Conservation (phyloP, 2,329 filamentous ascomycete genomes). For the Aspergillus ochraceus region DNA sequence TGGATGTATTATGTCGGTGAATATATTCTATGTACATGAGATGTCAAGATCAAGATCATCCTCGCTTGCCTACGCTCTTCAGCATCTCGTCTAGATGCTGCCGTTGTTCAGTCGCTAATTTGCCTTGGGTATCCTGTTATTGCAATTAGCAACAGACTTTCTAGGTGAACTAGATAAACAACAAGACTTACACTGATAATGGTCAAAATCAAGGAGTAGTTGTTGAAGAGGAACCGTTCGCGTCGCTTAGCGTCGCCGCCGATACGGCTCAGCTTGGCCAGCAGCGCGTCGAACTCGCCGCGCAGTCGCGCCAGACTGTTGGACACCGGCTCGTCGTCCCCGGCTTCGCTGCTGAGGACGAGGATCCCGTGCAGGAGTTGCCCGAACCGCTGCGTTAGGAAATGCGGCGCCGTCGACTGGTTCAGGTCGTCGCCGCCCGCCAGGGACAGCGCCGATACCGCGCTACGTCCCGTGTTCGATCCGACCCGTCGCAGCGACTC, state of each 20-base stretch:
- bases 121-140: conserved; percentile 47
- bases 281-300: conserved; percentile 78
- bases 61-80: conserved; percentile 36
- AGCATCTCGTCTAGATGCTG: conserved; percentile 47
- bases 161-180: not conserved
- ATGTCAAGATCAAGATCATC: conserved; percentile 1
- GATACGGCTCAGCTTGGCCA: conserved; percentile 77
- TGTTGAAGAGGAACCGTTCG: conserved; percentile 89
- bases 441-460: conserved; percentile 55
- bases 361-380: conserved; percentile 87
- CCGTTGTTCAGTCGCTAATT: conserved; percentile 67
- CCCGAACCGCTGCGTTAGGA: conserved; percentile 91
- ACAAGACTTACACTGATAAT: conserved; percentile 68
- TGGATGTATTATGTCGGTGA: too few relatives aligned
- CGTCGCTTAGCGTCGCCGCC: conserved; percentile 74
- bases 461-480: conserved; percentile 47
- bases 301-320: conserved; percentile 76
- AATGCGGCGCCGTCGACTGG: conserved; percentile 69
- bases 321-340: conserved; percentile 89
- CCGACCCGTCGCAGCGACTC: conserved; percentile 72
- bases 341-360: conserved; percentile 79
- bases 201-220: conserved; percentile 90
- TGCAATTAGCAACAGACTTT: conserved; percentile 10
- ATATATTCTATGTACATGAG: not conserved
- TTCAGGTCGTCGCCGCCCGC: conserved; percentile 48